Conservation (phyloP, 2,329 filamentous ascomycete genomes). For the Fusarium nisikadoi region DNA sequence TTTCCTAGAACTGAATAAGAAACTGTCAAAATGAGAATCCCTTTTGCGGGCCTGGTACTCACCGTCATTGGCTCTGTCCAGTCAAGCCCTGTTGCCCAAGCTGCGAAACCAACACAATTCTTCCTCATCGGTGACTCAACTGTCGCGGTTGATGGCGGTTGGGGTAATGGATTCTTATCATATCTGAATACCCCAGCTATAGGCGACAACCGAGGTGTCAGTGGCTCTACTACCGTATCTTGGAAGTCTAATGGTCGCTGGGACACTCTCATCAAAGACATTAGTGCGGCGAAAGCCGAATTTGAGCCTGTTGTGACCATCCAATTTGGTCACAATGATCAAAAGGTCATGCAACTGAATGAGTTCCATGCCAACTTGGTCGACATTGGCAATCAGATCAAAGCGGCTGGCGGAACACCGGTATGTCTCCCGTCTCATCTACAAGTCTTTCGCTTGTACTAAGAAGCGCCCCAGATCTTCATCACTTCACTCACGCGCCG, state of each 20-base stretch:
- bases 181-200: not conserved
- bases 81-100: not conserved
- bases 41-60: rapidly evolving
- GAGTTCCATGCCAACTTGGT: not conserved
- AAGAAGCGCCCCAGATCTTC: not conserved
- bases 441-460: rapidly evolving
- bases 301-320: constrained; percentile 5
- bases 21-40: not conserved
- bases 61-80: not conserved
- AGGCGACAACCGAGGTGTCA: not conserved
- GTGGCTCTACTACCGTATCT: constrained; percentile 1
- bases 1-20: not conserved
- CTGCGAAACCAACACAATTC: not conserved
- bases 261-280: not conserved
- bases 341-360: not conserved
- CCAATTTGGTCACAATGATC: constrained; percentile 13
- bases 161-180: not conserved
- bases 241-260: constrained; percentile 16
- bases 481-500: constrained; percentile 3
- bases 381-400: constrained; percentile 3
- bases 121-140: constrained; percentile 12
- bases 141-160: not conserved
- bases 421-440: rapidly evolving
- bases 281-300: not conserved
- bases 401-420: not conserved